phyloP scores from a whole-genome alignment of 257 asterid genomes.

The Coffea canephora region DNA sequence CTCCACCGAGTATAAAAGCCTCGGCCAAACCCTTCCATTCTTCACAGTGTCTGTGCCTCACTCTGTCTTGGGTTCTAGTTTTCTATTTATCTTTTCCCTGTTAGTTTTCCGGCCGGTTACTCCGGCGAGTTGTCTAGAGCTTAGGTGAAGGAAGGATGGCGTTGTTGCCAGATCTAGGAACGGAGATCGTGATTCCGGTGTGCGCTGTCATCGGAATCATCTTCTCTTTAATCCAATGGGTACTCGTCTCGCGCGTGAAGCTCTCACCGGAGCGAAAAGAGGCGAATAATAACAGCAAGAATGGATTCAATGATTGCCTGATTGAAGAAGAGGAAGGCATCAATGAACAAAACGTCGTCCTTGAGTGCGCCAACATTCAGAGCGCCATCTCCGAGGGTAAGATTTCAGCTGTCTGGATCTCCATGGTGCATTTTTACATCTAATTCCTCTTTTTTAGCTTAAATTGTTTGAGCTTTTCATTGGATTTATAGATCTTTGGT shows the following conservation, averaged over 20 bases:
- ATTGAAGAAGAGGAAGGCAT: conserved; percentile 93
- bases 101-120: conserved; percentile 19
- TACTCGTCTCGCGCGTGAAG: conserved; percentile 68
- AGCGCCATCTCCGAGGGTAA: conserved; percentile 84
- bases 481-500: background rate
- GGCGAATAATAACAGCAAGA: conserved; percentile 40
- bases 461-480: background rate
- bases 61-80: background rate
- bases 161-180: conserved; percentile 67
- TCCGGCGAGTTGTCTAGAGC: conserved; percentile 20
- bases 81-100: background rate
- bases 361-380: conserved; percentile 83
- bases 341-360: conserved; percentile 62
- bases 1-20: conserved; percentile 19
- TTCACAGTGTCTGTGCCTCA: conserved; percentile 12
- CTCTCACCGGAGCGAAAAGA: conserved; percentile 36
- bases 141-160: conserved; percentile 40
- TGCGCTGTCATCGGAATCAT: conserved; percentile 68
- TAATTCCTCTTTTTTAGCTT: conserved; percentile 1
- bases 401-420: conserved; percentile 28
- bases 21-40: conserved; percentile 8
- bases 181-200: conserved; percentile 68
- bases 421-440: conserved; percentile 26
- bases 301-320: conserved; percentile 61
- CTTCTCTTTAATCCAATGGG: conserved; percentile 75